Base-by-base conservation (phyloP, 345 rosid species). In the Bretschneidera sinensis region DNA sequence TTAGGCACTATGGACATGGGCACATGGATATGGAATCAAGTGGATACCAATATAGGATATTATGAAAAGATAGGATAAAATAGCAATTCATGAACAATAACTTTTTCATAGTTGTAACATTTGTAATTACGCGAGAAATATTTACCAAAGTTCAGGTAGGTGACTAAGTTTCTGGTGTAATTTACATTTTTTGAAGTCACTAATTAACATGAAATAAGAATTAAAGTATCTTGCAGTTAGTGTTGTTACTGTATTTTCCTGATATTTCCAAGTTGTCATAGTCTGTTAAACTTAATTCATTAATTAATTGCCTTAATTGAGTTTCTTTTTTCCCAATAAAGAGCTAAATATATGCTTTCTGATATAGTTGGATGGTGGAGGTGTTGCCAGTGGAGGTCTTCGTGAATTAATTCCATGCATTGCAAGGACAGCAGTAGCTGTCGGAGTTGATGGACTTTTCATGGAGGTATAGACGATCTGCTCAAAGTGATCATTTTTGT, bases 321-420 rank as follows among this genome's bases (percentile, higher is more conserved):
- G n/a, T n/a, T 17, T 51, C 60, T 43, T 35, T 0, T 63, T 47
- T 51, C 9, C 16, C 48, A 33, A 3, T n/a, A 55, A 59, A 61
- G 24, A n/a, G 61, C 57, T 61, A 68, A 61, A 48, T 13, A 43
- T 61, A 10, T 56, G 33, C 34, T 57, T 68, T 55, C 16, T 60
- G 39, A 2, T 77, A 21, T 68, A 94, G 99, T 73, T 94, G 89
- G 96, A 90, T 51, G 95, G 96, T 67, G 97, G 97, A 69, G 97
- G 96, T 76, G 92, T 94, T 71, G 99, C 99, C 24, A 94, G 99
- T 71, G 97, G 99, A 57, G 99, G 99, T 48, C 95, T 90, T 71
- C 95, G 99, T n/a, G 97, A 90, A 59, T 65, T 88, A 43, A 90
- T 94, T 67, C 99, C 97, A 48, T 90, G 99, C 86, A 88, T 88